Evolutionary conservation across 305 asterid species (phyloP).

Genomic region (Caryopteris hybrid): DNA sequence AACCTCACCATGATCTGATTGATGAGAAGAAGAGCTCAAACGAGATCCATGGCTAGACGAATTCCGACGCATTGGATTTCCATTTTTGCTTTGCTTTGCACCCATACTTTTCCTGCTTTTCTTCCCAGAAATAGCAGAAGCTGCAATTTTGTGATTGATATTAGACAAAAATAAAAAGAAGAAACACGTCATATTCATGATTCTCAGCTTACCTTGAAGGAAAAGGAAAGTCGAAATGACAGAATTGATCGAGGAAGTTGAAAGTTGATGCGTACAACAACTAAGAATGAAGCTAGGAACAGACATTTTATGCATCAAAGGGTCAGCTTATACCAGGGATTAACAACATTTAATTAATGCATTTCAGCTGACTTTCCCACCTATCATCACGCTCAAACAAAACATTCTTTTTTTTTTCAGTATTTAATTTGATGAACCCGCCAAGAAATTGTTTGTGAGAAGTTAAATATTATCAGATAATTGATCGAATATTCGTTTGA

Average conservation of each 20-base stretch:
- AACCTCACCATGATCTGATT: not conserved
- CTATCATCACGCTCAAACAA: slow-evolving; percentile 2
- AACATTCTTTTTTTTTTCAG: not conserved
- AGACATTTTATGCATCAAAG: slow-evolving; percentile 5
- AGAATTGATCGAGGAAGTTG: not conserved
- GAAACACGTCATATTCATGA: too few relatives aligned
- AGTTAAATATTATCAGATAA: too few relatives aligned
- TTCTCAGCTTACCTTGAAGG: not conserved
- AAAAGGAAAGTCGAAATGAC: too few relatives aligned
- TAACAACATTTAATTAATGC: not conserved
- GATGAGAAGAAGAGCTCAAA: slow-evolving; percentile 17
- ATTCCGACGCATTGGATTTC: not conserved
- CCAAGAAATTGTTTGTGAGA: slow-evolving; percentile 2
- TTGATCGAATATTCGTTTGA: not conserved
- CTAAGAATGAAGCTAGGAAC: not conserved
- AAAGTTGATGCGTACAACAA: not conserved
- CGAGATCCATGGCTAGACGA: slow-evolving; percentile 9
- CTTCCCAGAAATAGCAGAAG: too few relatives aligned
- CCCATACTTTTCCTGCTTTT: slow-evolving; percentile 28
- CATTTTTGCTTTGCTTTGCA: slow-evolving; percentile 20
- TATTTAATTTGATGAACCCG: slow-evolving; percentile 4
- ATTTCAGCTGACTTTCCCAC: slow-evolving; percentile 21
- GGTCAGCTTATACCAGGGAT: not conserved
- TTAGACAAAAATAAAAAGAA: too few relatives aligned
- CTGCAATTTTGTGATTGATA: too few relatives aligned